phyloP scores from a whole-genome alignment of 306 rosid genomes.

The Quercus rubra region DNA sequence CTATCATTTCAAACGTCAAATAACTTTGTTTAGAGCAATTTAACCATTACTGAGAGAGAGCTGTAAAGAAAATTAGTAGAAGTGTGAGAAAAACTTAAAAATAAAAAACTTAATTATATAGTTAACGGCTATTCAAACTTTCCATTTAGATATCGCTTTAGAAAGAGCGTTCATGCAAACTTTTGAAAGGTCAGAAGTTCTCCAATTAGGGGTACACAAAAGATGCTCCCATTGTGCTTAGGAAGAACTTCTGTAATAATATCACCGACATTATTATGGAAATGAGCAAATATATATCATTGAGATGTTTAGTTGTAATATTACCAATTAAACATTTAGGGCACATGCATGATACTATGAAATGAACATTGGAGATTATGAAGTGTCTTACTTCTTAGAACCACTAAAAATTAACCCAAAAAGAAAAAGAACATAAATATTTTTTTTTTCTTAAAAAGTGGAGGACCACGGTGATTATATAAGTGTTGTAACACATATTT shows the following conservation, averaged over 20 bases:
- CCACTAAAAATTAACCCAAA: constrained; percentile 10
- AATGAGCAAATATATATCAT: background rate
- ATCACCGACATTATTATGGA: background rate
- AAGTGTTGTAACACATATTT: constrained; percentile 12
- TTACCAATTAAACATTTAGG: background rate
- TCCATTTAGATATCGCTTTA: background rate
- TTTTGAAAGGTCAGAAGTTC: constrained; percentile 7
- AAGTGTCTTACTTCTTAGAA: background rate
- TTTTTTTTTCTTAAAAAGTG: background rate
- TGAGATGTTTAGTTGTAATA: constrained; percentile 6
- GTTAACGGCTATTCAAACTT: background rate
- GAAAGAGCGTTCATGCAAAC: background rate
- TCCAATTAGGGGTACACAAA: background rate
- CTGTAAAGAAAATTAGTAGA: too few relatives aligned
- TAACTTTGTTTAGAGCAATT: too few relatives aligned
- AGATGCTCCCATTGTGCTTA: constrained; percentile 12
- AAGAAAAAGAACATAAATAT: background rate
- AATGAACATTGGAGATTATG: constrained; percentile 21
- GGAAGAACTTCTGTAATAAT: background rate
- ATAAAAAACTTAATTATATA: too few relatives aligned
- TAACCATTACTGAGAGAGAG: too few relatives aligned
- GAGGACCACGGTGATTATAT: background rate
- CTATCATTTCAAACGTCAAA: too few relatives aligned
- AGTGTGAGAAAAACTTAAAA: too few relatives aligned
- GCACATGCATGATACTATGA: background rate